phyloP scores from a whole-genome alignment of 2,329 filamentous ascomycete genomes.

The Fusarium decemcellulare region DNA sequence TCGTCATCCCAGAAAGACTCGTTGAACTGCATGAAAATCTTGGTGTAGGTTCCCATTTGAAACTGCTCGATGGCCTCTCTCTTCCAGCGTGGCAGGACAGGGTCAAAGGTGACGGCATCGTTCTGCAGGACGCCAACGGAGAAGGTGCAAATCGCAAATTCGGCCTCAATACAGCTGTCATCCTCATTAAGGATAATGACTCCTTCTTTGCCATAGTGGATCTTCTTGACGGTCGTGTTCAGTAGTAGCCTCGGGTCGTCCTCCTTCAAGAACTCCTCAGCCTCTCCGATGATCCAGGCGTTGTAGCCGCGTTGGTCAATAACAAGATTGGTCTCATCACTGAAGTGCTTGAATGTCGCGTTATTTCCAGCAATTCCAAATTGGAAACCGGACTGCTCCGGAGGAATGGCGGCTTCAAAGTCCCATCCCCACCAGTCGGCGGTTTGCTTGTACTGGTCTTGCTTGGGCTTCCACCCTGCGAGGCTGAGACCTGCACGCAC shows the following conservation, averaged over 20 bases:
- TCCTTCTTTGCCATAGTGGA: conserved; percentile 65
- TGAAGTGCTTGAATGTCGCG: conserved; percentile 73
- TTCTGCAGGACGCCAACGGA: conserved; percentile 78
- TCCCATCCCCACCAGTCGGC: conserved; percentile 73
- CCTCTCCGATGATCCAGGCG: conserved; percentile 69
- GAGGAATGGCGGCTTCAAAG: conserved; percentile 70
- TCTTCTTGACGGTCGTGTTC: conserved; percentile 68
- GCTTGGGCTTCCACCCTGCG: conserved; percentile 73
- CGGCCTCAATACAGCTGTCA: conserved; percentile 70
- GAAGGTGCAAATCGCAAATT: conserved; percentile 77
- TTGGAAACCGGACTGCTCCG: conserved; percentile 68
- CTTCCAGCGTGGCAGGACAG: conserved; percentile 75
- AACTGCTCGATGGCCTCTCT: conserved; percentile 73
- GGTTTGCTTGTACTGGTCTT: conserved; percentile 67
- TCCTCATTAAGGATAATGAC: conserved; percentile 68
- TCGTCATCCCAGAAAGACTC: conserved; percentile 73
- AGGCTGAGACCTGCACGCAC: conserved; percentile 71
- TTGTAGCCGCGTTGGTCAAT: conserved; percentile 74
- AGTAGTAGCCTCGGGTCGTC: conserved; percentile 72
- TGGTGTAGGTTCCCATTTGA: conserved; percentile 80
- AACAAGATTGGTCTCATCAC: conserved; percentile 73
- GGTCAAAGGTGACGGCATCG: conserved; percentile 69
- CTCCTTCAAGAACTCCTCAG: conserved; percentile 67
- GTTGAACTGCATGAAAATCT: conserved; percentile 79
- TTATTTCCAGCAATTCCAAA: conserved; percentile 72